Base-by-base conservation (phyloP, 192 early-diverging fungal species). In the Coemansia sp. region DNA sequence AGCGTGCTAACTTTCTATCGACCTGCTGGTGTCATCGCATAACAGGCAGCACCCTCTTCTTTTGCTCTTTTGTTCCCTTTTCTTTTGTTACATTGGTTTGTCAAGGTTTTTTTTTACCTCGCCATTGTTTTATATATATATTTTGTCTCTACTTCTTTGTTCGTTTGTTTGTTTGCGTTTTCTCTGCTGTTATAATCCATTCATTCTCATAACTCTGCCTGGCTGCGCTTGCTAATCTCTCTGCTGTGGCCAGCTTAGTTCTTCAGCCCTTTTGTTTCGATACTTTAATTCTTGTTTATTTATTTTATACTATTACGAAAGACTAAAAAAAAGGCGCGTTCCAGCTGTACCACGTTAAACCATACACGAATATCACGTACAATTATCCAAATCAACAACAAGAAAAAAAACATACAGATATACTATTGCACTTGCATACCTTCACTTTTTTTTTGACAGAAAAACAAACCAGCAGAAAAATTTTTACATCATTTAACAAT, bases 281-380 rank as follows among this genome's bases (percentile, higher is more conserved):
- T 57, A 57, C n/a, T 56, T 65, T 65, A 56, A 38, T 55, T 50
- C 32, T 38, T 61, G 11, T 63, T 61, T 61, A 48, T 63, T 54
- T n/a, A 25, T 62, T 51, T 4, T 58, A 62, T 10, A 18, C 30
- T 42, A 5, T 48, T 34, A 34, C 42, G 42, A 45, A 45, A 12
- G 17, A 45, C 5, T 8, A 45, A 45, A 45, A 45, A 45, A 45
- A 45, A 45, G 17, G 42, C 7, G 3, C 12, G 17, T 8, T 45
- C 12, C 42, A 45, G 14, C 42, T 16, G 14, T 16, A 45, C 0
- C 42, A 16, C 14, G 10, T 45, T 45, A 16, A 5, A 45, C 12
- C 42, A 5, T 8, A 45, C 14, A 45, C 42, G 42, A 45, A 4
- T 45, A 45, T 45, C 17, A 45, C 42, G 3, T 45, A 45, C 42